Conservation (phyloP, 2,329 filamentous ascomycete species). For the Fusarium phyllophilum region DNA sequence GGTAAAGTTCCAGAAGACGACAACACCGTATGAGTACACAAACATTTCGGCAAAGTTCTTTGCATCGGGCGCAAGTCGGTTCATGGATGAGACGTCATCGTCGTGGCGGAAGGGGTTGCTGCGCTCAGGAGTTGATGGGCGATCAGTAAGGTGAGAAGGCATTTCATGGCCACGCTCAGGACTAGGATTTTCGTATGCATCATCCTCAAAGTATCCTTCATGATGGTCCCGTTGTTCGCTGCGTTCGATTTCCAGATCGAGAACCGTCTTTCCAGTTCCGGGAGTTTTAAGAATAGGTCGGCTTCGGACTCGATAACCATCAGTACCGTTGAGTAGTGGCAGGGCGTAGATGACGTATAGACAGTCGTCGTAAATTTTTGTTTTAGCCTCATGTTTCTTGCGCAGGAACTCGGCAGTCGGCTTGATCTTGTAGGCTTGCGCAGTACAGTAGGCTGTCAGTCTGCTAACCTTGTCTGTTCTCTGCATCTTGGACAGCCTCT, state of each 20-base stretch:
- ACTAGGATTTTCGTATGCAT: conserved; percentile 60
- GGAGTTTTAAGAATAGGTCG: conserved; percentile 93
- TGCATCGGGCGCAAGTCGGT: conserved; percentile 73
- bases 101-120: conserved; percentile 46
- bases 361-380: conserved; percentile 98
- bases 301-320: conserved; percentile 88
- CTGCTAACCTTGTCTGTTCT: conserved; percentile 87
- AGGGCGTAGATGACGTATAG: conserved; percentile 95
- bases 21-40: conserved; percentile 95
- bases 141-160: conserved; percentile 48
- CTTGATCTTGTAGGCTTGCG: conserved; percentile 90
- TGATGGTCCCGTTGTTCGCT: conserved; percentile 91
- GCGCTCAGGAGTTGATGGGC: conserved; percentile 42
- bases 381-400: conserved; percentile 87
- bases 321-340: conserved; percentile 83
- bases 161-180: conserved; percentile 46
- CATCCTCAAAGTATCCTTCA: conserved; percentile 88
- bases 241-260: conserved; percentile 95
- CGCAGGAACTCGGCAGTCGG: conserved; percentile 89
- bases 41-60: conserved; percentile 94
- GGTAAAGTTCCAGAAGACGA: conserved; percentile 99
- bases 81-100: conserved; percentile 61
- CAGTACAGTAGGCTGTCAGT: conserved; percentile 95
- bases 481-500: conserved; percentile 88
- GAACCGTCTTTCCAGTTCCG: conserved; percentile 84